Conservation (phyloP, 495 filamentous ascomycete genomes). For the Jackrogersella multiformis region DNA sequence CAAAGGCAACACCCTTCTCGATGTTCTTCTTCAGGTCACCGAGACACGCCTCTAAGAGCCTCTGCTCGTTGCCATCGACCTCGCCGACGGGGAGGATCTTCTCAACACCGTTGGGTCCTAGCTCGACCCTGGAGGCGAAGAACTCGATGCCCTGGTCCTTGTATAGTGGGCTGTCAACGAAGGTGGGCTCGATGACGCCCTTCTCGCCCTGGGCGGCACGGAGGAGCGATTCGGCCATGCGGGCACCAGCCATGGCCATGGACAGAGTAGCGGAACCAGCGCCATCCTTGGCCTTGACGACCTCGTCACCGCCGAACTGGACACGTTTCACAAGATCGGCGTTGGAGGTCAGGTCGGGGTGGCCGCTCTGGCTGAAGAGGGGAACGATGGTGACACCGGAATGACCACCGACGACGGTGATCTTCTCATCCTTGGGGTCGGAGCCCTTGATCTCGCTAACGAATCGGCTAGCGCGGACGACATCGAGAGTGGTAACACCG, state of each 20-base stretch:
- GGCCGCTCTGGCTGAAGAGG: constrained; percentile 91
- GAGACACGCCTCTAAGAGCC: constrained; percentile 84
- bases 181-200: constrained; percentile 94
- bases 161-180: constrained; percentile 95
- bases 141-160: constrained; percentile 96
- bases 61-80: constrained; percentile 84
- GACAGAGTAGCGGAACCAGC: constrained; percentile 97
- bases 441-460: constrained; percentile 90
- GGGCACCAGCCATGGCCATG: constrained; percentile 98
- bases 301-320: constrained; percentile 99
- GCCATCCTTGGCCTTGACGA: constrained; percentile 98
- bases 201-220: constrained; percentile 93
- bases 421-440: constrained; percentile 90
- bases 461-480: constrained; percentile 97
- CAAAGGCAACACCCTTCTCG: constrained; percentile 64
- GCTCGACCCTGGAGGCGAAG: constrained; percentile 93
- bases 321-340: constrained; percentile 88
- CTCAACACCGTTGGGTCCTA: constrained; percentile 95
- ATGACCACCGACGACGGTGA: constrained; percentile 96
- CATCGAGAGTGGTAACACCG: constrained; percentile 98
- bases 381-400: constrained; percentile 98
- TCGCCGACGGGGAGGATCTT: constrained; percentile 87
- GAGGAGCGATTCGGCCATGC: constrained; percentile 94
- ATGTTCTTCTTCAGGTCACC: constrained; percentile 86
- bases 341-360: constrained; percentile 80